These are phyloP conservation scores for Bipolaris sorokiniana DNA, from an alignment of 2,329 filamentous ascomycete species.

Conservation along the genomic window DNA sequence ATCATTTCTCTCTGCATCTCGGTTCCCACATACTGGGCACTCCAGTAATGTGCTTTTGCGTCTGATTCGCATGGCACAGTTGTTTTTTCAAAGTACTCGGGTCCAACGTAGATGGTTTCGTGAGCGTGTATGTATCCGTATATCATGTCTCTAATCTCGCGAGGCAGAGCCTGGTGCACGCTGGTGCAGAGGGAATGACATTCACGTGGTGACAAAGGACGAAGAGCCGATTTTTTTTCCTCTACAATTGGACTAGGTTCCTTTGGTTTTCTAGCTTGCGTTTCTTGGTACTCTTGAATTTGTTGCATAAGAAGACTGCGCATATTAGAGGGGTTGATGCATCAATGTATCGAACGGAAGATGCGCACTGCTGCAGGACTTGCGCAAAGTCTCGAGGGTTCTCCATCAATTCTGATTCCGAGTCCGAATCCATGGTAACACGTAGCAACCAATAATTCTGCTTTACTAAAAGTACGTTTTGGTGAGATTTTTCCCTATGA, in stretches of 20 bases:
- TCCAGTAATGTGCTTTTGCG: conserved; percentile 6
- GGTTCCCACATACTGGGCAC: conserved; percentile 4
- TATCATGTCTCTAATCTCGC: conserved; percentile 12
- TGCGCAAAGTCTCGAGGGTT: too few species aligned
- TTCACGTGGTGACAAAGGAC: not conserved
- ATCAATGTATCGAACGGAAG: too few species aligned
- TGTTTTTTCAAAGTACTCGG: conserved; percentile 5
- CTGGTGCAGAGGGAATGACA: conserved; percentile 1
- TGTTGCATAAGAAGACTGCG: not conserved
- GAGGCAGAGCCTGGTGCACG: not conserved
- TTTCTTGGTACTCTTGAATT: not conserved
- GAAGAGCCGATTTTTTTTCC: not conserved
- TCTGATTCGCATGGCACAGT: not conserved
- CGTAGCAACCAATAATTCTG: too few species aligned
- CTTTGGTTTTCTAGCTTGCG: not conserved
- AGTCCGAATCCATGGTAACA: too few species aligned
- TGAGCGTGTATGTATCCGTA: conserved; percentile 1
- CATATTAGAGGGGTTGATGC: too few species aligned
- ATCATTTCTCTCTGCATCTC: conserved; percentile 4
- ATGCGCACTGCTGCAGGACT: too few species aligned
- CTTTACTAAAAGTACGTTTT: too few species aligned
- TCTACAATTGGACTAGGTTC: not conserved
- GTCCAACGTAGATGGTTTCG: not conserved
- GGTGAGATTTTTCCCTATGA: not conserved
- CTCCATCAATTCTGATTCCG: too few species aligned